A percentile compares a stretch with the other conserved stretches of the same genome.
Conservation (phyloP, 768 basidiomycete genomes). For the Termitomyces heimii region DNA sequence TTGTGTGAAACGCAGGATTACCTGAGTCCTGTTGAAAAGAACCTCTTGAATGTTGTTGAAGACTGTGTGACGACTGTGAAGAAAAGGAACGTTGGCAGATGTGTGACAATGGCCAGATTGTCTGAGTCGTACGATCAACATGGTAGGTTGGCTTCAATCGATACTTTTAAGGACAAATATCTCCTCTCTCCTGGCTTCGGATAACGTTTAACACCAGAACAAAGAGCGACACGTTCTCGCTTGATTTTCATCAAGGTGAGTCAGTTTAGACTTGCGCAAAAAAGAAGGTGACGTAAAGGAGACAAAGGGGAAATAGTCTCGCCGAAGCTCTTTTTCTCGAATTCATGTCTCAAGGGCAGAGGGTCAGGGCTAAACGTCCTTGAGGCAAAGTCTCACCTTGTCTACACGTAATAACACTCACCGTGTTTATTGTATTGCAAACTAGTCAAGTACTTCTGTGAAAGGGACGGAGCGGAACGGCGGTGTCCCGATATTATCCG, state of each 20-base stretch:
- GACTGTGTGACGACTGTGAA: too few species aligned
- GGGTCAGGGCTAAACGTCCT: neutral
- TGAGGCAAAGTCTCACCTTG: neutral
- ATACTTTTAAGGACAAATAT: too few species aligned
- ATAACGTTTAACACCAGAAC: too few species aligned
- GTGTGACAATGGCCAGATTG: too few species aligned
- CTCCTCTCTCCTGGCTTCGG: too few species aligned
- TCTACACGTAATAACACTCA: neutral
- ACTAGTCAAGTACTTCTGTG: neutral
- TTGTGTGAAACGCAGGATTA: too few species aligned
- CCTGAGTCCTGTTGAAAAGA: too few species aligned
- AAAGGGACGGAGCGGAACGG: neutral
- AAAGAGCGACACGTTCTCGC: neutral
- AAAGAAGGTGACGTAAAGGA: neutral
- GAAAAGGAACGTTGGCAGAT: too few species aligned
- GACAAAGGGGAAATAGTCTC: neutral
- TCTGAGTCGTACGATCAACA: too few species aligned
- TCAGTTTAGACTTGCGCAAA: neutral
- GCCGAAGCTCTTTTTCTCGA: neutral
- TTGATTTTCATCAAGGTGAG: neutral
- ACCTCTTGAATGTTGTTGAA: too few species aligned
- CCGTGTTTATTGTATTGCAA: neutral
- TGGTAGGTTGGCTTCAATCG: too few species aligned
- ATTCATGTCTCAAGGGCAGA: neutral
- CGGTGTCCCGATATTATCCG: neutral